These are phyloP conservation scores for Venturia nashicola DNA, from an alignment of 2,329 filamentous ascomycete species.

Conservation along the genomic window DNA sequence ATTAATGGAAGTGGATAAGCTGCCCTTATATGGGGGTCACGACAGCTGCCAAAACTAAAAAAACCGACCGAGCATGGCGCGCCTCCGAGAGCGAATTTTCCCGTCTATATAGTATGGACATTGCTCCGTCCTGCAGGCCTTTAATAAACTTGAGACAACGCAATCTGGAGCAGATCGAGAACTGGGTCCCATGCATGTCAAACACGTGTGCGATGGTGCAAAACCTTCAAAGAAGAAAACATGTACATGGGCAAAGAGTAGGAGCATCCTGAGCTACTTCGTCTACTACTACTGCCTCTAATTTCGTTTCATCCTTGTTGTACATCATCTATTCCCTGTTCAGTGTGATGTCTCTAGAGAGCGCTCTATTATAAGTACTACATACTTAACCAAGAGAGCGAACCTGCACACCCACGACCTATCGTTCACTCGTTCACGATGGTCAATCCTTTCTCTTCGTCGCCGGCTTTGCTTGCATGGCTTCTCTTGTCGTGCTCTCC, in stretches of 20 bases:
- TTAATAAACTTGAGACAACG: background rate
- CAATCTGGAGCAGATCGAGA: background rate
- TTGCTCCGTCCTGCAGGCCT: background rate
- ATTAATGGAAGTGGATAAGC: no score
- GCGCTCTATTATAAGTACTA: background rate
- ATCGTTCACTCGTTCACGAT: conserved; percentile 1
- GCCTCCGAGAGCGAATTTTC: no score
- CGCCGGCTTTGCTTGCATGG: background rate
- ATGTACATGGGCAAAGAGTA: background rate
- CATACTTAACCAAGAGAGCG: background rate
- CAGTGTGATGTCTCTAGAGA: background rate
- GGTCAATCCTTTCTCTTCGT: background rate
- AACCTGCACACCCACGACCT: background rate
- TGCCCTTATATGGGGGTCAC: no score
- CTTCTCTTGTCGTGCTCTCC: background rate
- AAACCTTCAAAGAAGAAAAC: background rate
- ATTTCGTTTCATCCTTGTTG: background rate
- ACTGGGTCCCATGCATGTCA: background rate
- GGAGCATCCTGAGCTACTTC: background rate
- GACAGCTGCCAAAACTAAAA: no score
- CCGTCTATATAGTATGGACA: background rate
- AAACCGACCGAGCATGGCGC: background rate
- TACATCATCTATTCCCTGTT: background rate
- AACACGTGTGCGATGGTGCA: background rate
- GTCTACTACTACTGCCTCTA: background rate